Evolutionary conservation across 2,329 filamentous ascomycete genomes (phyloP), one percentile per base, ranked within the genome.

Genomic region (Pestalotiopsis sp.): DNA sequence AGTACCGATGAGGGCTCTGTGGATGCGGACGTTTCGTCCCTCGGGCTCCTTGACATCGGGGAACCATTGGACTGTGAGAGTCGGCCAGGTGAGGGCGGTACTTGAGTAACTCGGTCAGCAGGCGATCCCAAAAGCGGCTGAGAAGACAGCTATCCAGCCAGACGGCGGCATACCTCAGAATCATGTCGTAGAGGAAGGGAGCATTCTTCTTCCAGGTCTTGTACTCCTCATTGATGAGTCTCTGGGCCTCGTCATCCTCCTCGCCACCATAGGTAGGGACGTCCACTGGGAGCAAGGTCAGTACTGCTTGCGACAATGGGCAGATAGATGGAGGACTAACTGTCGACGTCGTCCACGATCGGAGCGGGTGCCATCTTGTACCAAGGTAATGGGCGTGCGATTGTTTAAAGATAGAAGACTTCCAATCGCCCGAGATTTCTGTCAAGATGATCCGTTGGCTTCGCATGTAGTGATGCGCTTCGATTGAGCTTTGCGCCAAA

Each of bases 191-290:
- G 75, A 99, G 92, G 78, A 98, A 98, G 3, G 96, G 95, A 73
- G 93, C 94, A 82, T 99, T 99, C 86, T 99, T 99, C 87, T 99
- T 99, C 96, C 96, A 99, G 73, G 95, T 98, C 82, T 99, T 99
- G 88, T 99, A 99, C 81, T 99, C 96, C 85, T 99, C 96, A 75
- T 98, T 98, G 82, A 98, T 94, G 70, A 97, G 86, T 82, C 97
- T 94, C 82, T 97, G 92, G 77, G 93, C 90, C 73, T 89, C 83
- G 77, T 93, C 87, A n/a, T 62, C 59, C 73, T 89, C 83, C 78
- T 91, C 86, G 69, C 93, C 91, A 66, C 94, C 91, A 70, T 90
- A 87, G 61, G 86, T 66, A 79, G 76, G 82, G 81, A 85, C 82
- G 49, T 82, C 82, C 75, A 83, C 85, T 85, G 69, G 36, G 17